Evolutionary conservation across 192 early-diverging fungal genomes (phyloP), one percentile per base, ranked within the genome.

Genomic region (Coemansia sp.): DNA sequence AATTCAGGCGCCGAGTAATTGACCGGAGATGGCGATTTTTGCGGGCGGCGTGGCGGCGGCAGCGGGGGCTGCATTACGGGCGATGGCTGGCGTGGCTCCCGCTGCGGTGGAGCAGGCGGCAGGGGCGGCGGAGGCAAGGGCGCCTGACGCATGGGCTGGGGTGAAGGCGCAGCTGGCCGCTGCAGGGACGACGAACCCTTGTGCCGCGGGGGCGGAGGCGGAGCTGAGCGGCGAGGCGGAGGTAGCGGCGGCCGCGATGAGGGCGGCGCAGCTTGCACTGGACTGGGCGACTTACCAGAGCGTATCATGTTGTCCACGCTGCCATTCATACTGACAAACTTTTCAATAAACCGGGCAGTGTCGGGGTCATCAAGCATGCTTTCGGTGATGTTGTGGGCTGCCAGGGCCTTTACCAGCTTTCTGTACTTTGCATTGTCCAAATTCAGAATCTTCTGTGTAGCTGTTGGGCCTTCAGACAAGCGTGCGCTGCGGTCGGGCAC

Each of bases 401-500:
- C 82, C 66, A 92, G 75, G 50, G 86, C 82, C 66, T 87, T 85
- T 62, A 92, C 86, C n/a, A 92, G 59, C 54, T 83, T 78, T 51
- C 83, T 84, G 84, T 89, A 90, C 69, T 87, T 82, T 56, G 86
- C 88, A 62, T 88, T 86, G 35, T 83, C 74, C 37, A 87, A 86
- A 60, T 88, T 88, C 52, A 88, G 87, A 12, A 87, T 83, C 85
- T 68, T 84, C 70, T 47, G 87, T 60, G 80, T 90, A 77, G 73
- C 89, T 69, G 51, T 90, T 65, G 63, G 84, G 63, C 58, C 38
- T 25, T 53, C 54, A 19, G 57, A 43, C n/a, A 37, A 21, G 55
- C 57, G 61, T 17, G 45, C 32, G 12, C 50, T 35, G 45, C 17
- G 50, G 29, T 45, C 57, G 38, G 51, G 52, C 58, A 60, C 12